A percentile compares a stretch with the other conserved stretches of the same genome.
These are phyloP conservation scores for Clitoria ternatea DNA, from an alignment of 306 rosid genomes.

Conservation along the genomic window DNA sequence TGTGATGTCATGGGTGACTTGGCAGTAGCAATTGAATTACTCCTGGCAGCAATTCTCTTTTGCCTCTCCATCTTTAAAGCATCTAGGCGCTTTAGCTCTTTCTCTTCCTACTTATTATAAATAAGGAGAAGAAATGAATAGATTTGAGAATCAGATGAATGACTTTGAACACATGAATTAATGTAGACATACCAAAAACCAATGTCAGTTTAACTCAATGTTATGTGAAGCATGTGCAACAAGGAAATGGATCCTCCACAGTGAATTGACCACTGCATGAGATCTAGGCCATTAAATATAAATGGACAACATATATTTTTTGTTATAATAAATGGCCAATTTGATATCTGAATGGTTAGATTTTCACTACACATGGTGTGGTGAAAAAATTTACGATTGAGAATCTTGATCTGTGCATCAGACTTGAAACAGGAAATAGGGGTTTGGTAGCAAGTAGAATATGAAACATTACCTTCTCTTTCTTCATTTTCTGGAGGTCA, in stretches of 20 bases:
- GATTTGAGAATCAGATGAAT: neutral
- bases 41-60: constrained; percentile 88
- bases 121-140: constrained; percentile 12
- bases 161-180: constrained; percentile 16
- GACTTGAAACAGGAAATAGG: neutral
- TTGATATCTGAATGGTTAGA: too few species aligned
- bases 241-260: too few species aligned
- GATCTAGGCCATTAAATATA: too few species aligned
- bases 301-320: too few species aligned
- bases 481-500: constrained; percentile 89
- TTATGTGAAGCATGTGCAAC: constrained; percentile 3
- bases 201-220: neutral
- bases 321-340: too few species aligned
- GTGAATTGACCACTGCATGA: too few species aligned
- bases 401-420: too few species aligned
- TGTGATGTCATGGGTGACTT: constrained; percentile 49
- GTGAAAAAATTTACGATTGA: too few species aligned
- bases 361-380: too few species aligned
- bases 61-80: constrained; percentile 82
- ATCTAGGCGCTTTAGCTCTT: constrained; percentile 65
- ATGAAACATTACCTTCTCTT: constrained; percentile 63
- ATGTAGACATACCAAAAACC: neutral
- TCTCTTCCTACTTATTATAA: constrained; percentile 58
- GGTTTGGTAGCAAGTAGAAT: neutral
- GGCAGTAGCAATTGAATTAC: constrained; percentile 35